phyloP scores from a whole-genome alignment of 2,329 filamentous ascomycete genomes.

The Calonectria pseudoturangicola region DNA sequence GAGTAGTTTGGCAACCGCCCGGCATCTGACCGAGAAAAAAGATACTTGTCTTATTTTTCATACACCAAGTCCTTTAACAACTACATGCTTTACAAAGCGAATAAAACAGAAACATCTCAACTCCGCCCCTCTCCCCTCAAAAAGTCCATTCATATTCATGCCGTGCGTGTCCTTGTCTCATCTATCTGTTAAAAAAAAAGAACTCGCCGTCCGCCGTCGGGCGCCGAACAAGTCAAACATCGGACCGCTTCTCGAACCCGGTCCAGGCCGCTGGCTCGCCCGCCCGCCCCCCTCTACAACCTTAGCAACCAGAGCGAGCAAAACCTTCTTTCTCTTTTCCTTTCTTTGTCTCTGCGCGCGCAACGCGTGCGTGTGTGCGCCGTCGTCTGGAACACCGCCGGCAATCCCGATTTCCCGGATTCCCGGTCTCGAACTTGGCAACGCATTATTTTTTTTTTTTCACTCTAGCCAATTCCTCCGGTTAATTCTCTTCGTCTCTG shows the following conservation, averaged over 20 bases:
- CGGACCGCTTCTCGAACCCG: constrained; percentile 14
- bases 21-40: background rate
- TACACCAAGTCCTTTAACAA: too few species aligned
- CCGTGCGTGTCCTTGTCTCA: background rate
- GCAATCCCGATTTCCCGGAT: constrained; percentile 15
- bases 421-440: constrained; percentile 16
- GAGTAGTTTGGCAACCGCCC: too few species aligned
- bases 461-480: background rate
- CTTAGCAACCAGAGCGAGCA: background rate
- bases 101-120: background rate
- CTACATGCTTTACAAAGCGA: background rate
- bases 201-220: background rate
- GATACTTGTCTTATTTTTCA: background rate
- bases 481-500: constrained; percentile 2
- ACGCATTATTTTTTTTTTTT: too few species aligned
- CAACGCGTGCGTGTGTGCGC: background rate
- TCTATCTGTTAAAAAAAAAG: background rate
- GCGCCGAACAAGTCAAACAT: background rate
- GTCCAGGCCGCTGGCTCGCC: background rate
- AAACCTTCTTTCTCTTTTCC: background rate
- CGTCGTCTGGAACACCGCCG: background rate
- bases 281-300: background rate
- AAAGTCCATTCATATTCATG: too few species aligned
- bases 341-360: background rate
- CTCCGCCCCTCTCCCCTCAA: background rate